Evolutionary conservation across 768 basidiomycete species (phyloP), one percentile per base, ranked within the genome.

Genomic region (Termitomyces sp.): DNA sequence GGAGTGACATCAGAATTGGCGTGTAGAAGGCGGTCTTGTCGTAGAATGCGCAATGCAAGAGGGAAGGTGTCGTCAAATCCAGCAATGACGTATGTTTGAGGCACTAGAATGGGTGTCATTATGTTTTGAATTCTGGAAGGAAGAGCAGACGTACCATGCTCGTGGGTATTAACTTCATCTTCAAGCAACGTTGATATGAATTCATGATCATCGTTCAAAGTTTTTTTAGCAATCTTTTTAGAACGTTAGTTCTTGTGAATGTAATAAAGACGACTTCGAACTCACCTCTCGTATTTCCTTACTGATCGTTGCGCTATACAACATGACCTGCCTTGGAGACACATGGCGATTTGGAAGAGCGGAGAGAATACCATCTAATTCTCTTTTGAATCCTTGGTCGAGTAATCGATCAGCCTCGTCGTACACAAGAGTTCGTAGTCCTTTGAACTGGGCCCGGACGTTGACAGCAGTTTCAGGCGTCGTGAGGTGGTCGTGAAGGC

Each of bases 351-450:
- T 62, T 2, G 80, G 80, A 37, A 82, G 66, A 58, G 66, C 69
- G 0, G 59, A 30, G 9, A 87, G 68, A 56, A 91, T 87, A 55
- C 84, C 84, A 66, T 88, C 84, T 59, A 91, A 74, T 44, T 86
- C 84, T 9, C 78, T 78, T 47, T 80, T 83, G 68, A 91, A 91
- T 51, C 89, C 89, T 66, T 87, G 79, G 65, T 91, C 89, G 20
- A 91, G 76, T 16, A 91, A 69, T 36, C 89, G 75, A 68, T 91
- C 89, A 12, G 88, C 89, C 71, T 91, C 89, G 66, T 91, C 89
- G 61, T 88, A 74, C 2, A 90, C 80, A 63, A 88, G 61, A 7
- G 76, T 74, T 41, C 75, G 69, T 7, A 85, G 69, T 31, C 69
- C 61, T 5, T 61, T 39, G 48, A 87, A 67, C 39, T 74, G 71